phyloP scores from a whole-genome alignment of 1,139 yeast species.

The Blastobotrys proliferans region DNA sequence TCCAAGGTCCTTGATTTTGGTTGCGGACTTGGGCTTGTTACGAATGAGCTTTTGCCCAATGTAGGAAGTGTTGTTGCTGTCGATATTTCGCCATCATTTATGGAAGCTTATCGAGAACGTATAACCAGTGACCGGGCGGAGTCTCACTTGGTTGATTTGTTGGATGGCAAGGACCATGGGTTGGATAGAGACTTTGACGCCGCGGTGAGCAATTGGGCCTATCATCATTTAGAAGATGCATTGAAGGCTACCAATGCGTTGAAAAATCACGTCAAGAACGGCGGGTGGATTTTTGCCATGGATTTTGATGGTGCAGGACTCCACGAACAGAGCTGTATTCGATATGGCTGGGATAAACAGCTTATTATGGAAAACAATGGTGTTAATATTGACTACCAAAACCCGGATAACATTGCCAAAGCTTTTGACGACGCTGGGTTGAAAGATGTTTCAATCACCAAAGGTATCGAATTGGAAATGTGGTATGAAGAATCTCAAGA shows the following conservation, averaged over 20 bases:
- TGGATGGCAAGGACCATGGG: not conserved
- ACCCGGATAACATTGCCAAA: not conserved
- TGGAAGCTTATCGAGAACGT: not conserved
- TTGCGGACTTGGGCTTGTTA: slow-evolving; percentile 31
- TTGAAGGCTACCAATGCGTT: slow-evolving; percentile 22
- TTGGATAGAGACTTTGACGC: slow-evolving; percentile 23
- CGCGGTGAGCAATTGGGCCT: slow-evolving; percentile 28
- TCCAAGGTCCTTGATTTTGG: slow-evolving; percentile 30
- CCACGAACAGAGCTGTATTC: slow-evolving; percentile 1
- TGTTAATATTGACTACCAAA: not conserved
- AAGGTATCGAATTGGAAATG: slow-evolving; percentile 2
- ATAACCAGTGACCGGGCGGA: too few relatives aligned
- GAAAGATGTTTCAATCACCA: not conserved
- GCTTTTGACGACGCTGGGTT: slow-evolving; percentile 5
- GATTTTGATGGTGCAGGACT: slow-evolving; percentile 21
- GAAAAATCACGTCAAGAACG: slow-evolving; percentile 19
- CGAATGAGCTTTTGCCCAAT: slow-evolving; percentile 25
- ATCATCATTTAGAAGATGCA: slow-evolving; percentile 30
- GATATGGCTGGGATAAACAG: too few relatives aligned
- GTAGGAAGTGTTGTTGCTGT: slow-evolving; percentile 27
- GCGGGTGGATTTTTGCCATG: slow-evolving; percentile 27
- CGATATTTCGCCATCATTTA: slow-evolving; percentile 30
- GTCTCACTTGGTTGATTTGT: slow-evolving; percentile 3
- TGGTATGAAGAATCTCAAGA: slow-evolving; percentile 1
- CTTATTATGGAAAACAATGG: not conserved